A percentile compares a stretch with the other conserved stretches of the same genome.
Evolutionary conservation across 495 filamentous ascomycete genomes (phyloP).

Genomic region (Aspergillus funiculosus): DNA sequence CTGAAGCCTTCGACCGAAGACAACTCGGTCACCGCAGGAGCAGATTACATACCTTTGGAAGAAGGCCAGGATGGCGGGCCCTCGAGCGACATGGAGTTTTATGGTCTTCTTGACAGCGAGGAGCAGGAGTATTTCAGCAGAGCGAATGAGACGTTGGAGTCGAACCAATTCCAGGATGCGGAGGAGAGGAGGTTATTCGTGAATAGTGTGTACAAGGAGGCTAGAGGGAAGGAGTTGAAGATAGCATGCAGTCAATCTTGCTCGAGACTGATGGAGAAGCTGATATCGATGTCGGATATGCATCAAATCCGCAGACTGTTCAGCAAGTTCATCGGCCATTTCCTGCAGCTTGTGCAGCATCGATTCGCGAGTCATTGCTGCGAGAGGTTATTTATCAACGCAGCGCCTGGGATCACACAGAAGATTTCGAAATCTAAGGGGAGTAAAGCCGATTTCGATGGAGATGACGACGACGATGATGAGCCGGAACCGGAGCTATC

Average conservation of each 20-base stretch:
- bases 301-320: conserved; percentile 82
- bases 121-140: conserved; percentile 93
- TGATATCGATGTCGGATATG: conserved; percentile 75
- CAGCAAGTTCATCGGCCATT: conserved; percentile 78
- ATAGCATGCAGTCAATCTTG: conserved; percentile 92
- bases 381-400: conserved; percentile 81
- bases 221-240: conserved; percentile 88
- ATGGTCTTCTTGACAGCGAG: conserved; percentile 79
- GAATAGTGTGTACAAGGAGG: conserved; percentile 78
- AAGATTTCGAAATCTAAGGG: conserved; percentile 46
- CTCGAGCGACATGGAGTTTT: conserved; percentile 58
- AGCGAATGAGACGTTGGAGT: conserved; percentile 81
- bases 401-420: conserved; percentile 68
- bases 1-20: conserved; percentile 33
- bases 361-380: conserved; percentile 96
- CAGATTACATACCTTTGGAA: conserved; percentile 38
- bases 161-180: conserved; percentile 71
- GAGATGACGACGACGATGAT: conserved; percentile 28
- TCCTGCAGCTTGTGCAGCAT: conserved; percentile 83
- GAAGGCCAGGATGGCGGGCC: conserved; percentile 17
- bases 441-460: conserved; percentile 34
- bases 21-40: conserved; percentile 23
- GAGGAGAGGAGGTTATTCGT: conserved; percentile 80
- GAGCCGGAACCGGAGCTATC: conserved; percentile 44
- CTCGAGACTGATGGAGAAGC: conserved; percentile 83